These are phyloP conservation scores for Aspergillus coremiiformis DNA, from an alignment of 495 filamentous ascomycete species.

Conservation along the genomic window DNA sequence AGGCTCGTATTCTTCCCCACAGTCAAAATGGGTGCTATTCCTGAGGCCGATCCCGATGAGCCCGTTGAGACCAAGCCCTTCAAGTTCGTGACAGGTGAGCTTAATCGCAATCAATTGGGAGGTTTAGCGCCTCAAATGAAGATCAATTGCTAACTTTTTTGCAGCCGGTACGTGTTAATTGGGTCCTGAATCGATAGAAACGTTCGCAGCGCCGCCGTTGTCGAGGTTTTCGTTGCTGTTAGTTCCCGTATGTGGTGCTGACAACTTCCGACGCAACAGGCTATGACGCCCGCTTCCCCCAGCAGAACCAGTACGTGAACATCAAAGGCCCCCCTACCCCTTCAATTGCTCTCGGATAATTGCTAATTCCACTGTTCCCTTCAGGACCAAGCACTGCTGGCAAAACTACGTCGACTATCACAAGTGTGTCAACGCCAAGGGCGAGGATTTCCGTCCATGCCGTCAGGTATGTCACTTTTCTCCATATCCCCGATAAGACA, in stretches of 20 bases:
- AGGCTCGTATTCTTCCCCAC: constrained; percentile 15
- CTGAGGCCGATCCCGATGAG: constrained; percentile 81
- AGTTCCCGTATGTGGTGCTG: constrained; percentile 18
- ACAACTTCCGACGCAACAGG: constrained; percentile 49
- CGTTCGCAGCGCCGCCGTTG: constrained; percentile 7
- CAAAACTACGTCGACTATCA: constrained; percentile 99
- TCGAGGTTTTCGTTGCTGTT: constrained; percentile 12
- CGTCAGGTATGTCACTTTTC: constrained; percentile 60
- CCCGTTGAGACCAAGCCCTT: constrained; percentile 92
- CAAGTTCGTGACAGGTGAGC: constrained; percentile 99
- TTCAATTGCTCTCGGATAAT: not conserved
- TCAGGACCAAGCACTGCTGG: constrained; percentile 82
- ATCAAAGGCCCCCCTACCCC: not conserved
- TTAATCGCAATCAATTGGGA: constrained; percentile 17
- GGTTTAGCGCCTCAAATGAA: constrained; percentile 21
- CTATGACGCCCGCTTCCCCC: constrained; percentile 98
- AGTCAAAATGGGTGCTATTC: constrained; percentile 45
- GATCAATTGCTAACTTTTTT: constrained; percentile 42
- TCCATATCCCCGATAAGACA: not conserved
- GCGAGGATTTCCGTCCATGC: constrained; percentile 98
- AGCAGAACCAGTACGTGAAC: constrained; percentile 75
- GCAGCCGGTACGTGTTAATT: constrained; percentile 39
- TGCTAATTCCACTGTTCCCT: constrained; percentile 8
- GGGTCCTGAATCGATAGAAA: constrained; percentile 13
- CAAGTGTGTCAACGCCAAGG: constrained; percentile 97